These are phyloP conservation scores for Ephemerocybe angulata DNA, from an alignment of 768 basidiomycete species.

Conservation along the genomic window DNA sequence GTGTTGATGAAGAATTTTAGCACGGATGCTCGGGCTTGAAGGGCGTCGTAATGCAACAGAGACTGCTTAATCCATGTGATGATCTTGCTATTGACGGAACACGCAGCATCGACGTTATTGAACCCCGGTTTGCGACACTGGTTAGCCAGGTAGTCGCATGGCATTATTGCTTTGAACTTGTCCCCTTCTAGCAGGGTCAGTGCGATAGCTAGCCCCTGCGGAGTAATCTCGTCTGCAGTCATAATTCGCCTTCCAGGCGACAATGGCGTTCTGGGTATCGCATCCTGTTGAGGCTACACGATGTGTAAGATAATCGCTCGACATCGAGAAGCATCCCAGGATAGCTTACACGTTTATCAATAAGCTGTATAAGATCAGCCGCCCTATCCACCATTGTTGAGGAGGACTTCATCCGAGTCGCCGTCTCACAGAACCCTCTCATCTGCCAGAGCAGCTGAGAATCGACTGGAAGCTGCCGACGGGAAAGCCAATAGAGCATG, in stretches of 20 bases:
- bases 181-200: conserved; percentile 44
- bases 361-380: conserved; percentile 25
- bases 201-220: conserved; percentile 39
- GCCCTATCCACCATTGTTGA: conserved; percentile 30
- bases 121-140: conserved; percentile 21
- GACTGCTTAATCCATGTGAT: conserved; percentile 39
- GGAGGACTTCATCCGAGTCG: conserved; percentile 25
- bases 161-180: conserved; percentile 33
- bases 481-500: conserved; percentile 34
- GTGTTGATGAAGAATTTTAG: conserved; percentile 44
- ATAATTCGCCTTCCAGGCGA: conserved; percentile 25
- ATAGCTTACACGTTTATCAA: conserved; percentile 27
- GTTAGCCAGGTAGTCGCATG: conserved; percentile 42
- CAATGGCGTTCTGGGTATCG: conserved; percentile 11
- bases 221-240: conserved; percentile 30
- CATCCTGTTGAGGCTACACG: not conserved
- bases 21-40: conserved; percentile 33
- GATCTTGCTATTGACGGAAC: conserved; percentile 36
- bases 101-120: conserved; percentile 33
- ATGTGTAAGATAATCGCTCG: not conserved
- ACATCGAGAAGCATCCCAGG: not conserved
- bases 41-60: conserved; percentile 34
- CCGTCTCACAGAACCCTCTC: conserved; percentile 31
- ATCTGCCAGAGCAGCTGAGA: conserved; percentile 31
- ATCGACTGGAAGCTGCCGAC: conserved; percentile 26